Evolutionary conservation across 352 stramenopile genomes (phyloP), one percentile per base, ranked within the genome.

Genomic region (Pythium brachiatum): DNA sequence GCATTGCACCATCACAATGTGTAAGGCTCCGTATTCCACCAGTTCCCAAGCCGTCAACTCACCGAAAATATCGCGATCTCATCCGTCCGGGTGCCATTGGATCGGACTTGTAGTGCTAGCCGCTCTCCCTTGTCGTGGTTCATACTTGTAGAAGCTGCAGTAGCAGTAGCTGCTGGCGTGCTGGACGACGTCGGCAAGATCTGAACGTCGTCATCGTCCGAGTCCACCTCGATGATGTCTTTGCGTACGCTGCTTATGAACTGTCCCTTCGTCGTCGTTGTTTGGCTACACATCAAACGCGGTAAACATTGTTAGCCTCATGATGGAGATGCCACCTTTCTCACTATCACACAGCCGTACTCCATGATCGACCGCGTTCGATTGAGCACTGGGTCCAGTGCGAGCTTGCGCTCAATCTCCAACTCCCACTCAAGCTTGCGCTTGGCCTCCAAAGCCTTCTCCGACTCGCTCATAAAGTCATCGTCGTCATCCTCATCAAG

Each of bases 51-150:
- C 29, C 5, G 29, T 5, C 5, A 34, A 57, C 53, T 18, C 66
- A 89, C 82, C 73, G 70, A 80, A 65, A 83, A 68, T 34, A 88
- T 88, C 43, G 56, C 26, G 32, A 91, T 70, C 23, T 89, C 78
- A 43, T 89, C 80, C 2, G 75, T 73, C 51, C 57, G 63, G 7
- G 60, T 64, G 27, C 82, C 82, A 53, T 91, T 91, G 2, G 79
- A 87, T 12, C 79, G 82, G 51, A 91, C 64, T 29, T 78, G 72
- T 6, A 91, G 61, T 20, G 69, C 58, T 25, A 91, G 75, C 3
- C 74, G 76, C 23, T 83, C 66, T 54, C 79, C 81, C 70, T 83
- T 86, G 51, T 83, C 69, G 5, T 56, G 23, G 1, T 11, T 44
- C 9, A n/a, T 20, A 36, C 9, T n/a, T 18, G 43, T 12, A n/a